These are phyloP conservation scores for Verticillium albo-atrum DNA, from an alignment of 2,329 filamentous ascomycete species.

Conservation along the genomic window DNA sequence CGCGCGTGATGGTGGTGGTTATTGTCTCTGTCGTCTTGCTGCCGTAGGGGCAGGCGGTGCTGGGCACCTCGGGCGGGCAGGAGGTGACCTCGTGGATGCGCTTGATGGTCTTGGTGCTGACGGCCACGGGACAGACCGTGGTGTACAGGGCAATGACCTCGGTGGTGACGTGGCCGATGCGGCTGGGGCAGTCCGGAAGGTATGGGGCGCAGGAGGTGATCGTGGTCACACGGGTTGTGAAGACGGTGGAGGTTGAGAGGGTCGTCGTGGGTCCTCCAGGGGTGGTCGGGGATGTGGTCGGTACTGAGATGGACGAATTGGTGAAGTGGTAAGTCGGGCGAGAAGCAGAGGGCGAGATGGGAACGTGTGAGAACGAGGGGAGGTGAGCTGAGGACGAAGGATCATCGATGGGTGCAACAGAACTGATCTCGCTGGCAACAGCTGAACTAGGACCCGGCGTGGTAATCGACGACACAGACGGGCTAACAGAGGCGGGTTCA, in stretches of 20 bases:
- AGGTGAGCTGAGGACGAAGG: background rate
- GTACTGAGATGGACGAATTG: conserved; percentile 5
- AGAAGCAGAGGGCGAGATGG: background rate
- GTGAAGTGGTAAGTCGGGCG: background rate
- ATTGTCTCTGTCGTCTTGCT: conserved; percentile 35
- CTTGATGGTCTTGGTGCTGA: conserved; percentile 5
- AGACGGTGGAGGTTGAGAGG: conserved; percentile 32
- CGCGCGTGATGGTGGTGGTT: conserved; percentile 9
- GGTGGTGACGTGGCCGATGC: conserved; percentile 28
- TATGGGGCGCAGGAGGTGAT: conserved; percentile 49
- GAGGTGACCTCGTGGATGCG: conserved; percentile 49
- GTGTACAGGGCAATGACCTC: conserved; percentile 27
- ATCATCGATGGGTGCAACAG: background rate
- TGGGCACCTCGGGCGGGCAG: conserved; percentile 40
- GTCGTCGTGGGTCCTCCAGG: background rate
- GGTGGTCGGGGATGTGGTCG: background rate
- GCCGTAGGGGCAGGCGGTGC: conserved; percentile 26
- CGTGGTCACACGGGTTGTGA: conserved; percentile 41
- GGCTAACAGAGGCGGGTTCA: background rate
- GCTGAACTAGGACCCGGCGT: background rate
- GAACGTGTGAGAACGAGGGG: background rate
- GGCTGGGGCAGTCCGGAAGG: conserved; percentile 30
- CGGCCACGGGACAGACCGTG: conserved; percentile 36
- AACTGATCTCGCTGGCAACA: background rate
- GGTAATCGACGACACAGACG: background rate